These are phyloP conservation scores for Climacium dendroides DNA, from an alignment of 225 moss, liverwort and hornwort genomes.

Conservation along the genomic window DNA sequence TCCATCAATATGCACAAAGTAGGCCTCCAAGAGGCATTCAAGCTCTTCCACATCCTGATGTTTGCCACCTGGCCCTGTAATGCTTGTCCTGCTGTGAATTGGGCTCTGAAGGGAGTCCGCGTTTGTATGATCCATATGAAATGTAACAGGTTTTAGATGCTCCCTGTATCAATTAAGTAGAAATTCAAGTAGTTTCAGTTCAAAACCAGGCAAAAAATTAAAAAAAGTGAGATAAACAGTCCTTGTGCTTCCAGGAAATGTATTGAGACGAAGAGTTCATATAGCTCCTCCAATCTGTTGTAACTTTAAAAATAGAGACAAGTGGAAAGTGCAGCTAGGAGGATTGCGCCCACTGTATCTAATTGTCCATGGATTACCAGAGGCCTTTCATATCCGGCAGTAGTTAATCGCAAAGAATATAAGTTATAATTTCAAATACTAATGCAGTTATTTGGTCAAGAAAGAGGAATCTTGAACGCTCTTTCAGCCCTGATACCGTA, in stretches of 20 bases:
- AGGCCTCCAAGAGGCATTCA: slow-evolving; percentile 49
- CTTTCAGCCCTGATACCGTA: background rate
- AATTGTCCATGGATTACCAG: background rate
- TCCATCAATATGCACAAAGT: slow-evolving; percentile 37
- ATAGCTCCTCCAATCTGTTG: background rate
- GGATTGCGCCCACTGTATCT: background rate
- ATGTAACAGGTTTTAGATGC: slow-evolving; percentile 1
- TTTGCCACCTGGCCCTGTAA: background rate
- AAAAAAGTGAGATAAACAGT: no score
- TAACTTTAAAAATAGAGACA: background rate
- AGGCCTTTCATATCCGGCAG: background rate
- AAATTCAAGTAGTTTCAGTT: background rate
- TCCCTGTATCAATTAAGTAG: background rate
- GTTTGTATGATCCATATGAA: background rate
- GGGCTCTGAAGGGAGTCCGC: background rate
- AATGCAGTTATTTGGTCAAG: background rate
- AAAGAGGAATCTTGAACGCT: background rate
- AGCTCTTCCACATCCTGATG: slow-evolving; percentile 32
- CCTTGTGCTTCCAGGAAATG: background rate
- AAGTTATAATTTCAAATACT: background rate
- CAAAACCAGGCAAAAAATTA: no score
- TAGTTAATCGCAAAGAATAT: background rate
- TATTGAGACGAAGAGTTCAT: background rate
- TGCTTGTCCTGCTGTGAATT: background rate
- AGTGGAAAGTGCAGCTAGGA: no score